Conservation (phyloP, 306 rosid species). For the Styphnolobium japonicum region DNA sequence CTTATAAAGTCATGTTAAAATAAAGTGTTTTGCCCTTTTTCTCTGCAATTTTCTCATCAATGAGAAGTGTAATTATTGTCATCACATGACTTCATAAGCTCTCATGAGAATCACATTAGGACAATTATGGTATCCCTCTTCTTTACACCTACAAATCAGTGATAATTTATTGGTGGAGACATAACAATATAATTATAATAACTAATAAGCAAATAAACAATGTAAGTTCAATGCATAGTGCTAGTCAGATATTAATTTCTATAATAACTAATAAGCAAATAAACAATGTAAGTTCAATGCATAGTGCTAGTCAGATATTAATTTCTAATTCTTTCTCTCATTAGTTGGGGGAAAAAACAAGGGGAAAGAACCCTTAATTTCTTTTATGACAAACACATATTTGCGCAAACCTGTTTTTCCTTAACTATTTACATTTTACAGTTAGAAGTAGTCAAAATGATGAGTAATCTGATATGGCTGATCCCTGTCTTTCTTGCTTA, state of each 20-base stretch:
- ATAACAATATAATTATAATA: slow-evolving; percentile 18
- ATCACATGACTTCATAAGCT: slow-evolving; percentile 81
- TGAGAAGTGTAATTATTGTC: slow-evolving; percentile 75
- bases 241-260: slow-evolving; percentile 33
- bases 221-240: slow-evolving; percentile 43
- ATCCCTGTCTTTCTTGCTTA: slow-evolving; percentile 68
- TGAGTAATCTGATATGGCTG: slow-evolving; percentile 75
- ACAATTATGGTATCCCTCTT: slow-evolving; percentile 74
- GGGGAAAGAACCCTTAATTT: slow-evolving; percentile 18
- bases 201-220: slow-evolving; percentile 28
- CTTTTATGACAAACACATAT: slow-evolving; percentile 27
- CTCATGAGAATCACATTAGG: slow-evolving; percentile 74
- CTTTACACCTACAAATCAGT: slow-evolving; percentile 44
- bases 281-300: slow-evolving; percentile 40
- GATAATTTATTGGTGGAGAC: slow-evolving; percentile 26
- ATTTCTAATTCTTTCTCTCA: slow-evolving; percentile 37
- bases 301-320: slow-evolving; percentile 35
- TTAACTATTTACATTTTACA: slow-evolving; percentile 34
- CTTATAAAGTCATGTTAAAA: slow-evolving; percentile 45
- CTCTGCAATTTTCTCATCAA: slow-evolving; percentile 47
- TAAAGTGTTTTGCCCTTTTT: slow-evolving; percentile 20
- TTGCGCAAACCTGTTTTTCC: slow-evolving; percentile 15
- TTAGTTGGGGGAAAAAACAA: slow-evolving; percentile 12
- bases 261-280: slow-evolving; percentile 27
- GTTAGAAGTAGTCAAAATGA: slow-evolving; percentile 75